Conservation (phyloP, 257 asterid genomes). For the Solanum boliviense region DNA sequence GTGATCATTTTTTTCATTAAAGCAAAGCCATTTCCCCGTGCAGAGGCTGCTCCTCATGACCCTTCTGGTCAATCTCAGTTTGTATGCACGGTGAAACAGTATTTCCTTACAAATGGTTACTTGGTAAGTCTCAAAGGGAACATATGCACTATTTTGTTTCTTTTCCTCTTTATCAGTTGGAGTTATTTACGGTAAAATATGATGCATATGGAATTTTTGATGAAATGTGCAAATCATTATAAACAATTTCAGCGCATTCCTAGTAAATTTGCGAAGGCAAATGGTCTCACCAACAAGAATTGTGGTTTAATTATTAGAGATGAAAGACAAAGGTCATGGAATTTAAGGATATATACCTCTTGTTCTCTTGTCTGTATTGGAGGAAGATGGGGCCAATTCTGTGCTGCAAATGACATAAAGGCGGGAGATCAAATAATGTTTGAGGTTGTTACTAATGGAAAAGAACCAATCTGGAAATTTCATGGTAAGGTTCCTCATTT, state of each 20-base stretch:
- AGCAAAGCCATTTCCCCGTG: not conserved
- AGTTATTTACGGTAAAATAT: not conserved
- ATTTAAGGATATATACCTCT: not conserved
- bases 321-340: constrained; percentile 3
- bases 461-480: not conserved
- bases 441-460: not conserved
- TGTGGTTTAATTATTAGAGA: not conserved
- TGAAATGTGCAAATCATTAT: not conserved
- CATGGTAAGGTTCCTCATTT: not conserved
- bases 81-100: not conserved
- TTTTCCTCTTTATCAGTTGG: not conserved
- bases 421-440: not conserved
- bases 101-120: not conserved
- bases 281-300: not conserved
- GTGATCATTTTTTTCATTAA: not conserved
- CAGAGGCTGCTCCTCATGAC: not conserved
- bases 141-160: not conserved
- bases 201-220: not conserved
- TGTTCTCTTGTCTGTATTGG: not conserved
- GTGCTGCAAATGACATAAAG: not conserved
- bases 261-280: not conserved
- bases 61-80: not conserved
- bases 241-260: not conserved
- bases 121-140: not conserved
- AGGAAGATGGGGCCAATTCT: not conserved